Evolutionary conservation across 1,284 basidiomycete genomes (phyloP).

Genomic region (Fomitopsis palustris): DNA sequence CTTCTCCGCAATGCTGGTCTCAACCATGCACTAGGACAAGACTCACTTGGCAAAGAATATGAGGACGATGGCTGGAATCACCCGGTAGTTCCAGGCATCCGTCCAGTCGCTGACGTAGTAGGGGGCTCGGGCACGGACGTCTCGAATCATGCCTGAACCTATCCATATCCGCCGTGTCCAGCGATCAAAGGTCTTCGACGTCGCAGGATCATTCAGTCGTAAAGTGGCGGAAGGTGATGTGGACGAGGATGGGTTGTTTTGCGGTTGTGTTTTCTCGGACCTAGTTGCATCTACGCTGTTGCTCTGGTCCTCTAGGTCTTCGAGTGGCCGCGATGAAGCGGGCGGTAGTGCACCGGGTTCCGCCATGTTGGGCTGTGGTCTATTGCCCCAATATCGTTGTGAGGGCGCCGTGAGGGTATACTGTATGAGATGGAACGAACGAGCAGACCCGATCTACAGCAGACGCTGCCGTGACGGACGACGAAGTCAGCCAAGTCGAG

Average conservation of each 20-base stretch:
- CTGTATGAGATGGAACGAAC: not conserved
- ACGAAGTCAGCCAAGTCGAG: no score
- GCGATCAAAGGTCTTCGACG: constrained; percentile 1
- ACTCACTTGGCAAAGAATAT: constrained; percentile 80
- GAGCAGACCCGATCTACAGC: no score
- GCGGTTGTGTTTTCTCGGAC: not conserved
- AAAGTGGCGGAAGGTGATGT: constrained; percentile 23
- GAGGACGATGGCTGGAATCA: constrained; percentile 69
- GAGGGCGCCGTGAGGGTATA: no score
- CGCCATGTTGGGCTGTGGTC: not conserved
- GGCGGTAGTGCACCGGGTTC: not conserved
- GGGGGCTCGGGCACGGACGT: constrained; percentile 75
- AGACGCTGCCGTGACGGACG: no score
- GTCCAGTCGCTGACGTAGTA: constrained; percentile 87
- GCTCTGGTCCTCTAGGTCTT: not conserved
- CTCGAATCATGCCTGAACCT: constrained; percentile 73
- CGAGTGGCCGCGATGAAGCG: not conserved
- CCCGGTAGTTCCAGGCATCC: constrained; percentile 87
- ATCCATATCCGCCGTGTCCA: constrained; percentile 29
- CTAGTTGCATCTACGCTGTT: not conserved
- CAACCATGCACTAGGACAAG: not conserved
- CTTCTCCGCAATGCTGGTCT: not conserved
- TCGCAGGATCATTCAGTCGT: not conserved
- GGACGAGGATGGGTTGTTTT: constrained; percentile 1
- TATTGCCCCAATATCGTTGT: not conserved